These are phyloP conservation scores for Penicillium taxi DNA, from an alignment of 495 filamentous ascomycete species.

Conservation along the genomic window DNA sequence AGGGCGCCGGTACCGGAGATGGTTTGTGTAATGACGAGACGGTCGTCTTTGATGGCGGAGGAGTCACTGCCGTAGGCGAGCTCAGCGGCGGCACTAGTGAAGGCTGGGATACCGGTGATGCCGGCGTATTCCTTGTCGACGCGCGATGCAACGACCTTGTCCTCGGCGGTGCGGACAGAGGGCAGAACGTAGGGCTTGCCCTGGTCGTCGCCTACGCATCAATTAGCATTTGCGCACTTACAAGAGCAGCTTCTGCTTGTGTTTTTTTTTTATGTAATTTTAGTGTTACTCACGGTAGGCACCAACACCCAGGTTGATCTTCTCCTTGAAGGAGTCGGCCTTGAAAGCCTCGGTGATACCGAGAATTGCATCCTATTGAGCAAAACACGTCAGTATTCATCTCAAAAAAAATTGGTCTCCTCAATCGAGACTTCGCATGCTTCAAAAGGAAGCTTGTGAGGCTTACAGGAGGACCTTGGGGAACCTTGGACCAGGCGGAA, in stretches of 20 bases:
- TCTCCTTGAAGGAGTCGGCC: slow-evolving; percentile 80
- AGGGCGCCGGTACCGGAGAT: slow-evolving; percentile 97
- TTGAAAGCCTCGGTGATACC: slow-evolving; percentile 99
- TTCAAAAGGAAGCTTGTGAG: not conserved
- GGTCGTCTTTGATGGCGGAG: slow-evolving; percentile 61
- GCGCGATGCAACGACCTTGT: slow-evolving; percentile 66
- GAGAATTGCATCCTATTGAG: slow-evolving; percentile 64
- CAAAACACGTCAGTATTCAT: slow-evolving; percentile 24
- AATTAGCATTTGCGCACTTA: slow-evolving; percentile 7
- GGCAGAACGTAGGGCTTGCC: slow-evolving; percentile 97
- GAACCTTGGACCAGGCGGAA: slow-evolving; percentile 82
- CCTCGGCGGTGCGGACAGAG: slow-evolving; percentile 82
- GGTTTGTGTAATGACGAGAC: slow-evolving; percentile 89
- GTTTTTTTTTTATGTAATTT: not conserved
- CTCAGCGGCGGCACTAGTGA: slow-evolving; percentile 83
- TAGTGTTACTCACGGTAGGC: slow-evolving; percentile 41
- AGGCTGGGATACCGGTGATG: slow-evolving; percentile 89
- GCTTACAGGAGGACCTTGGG: slow-evolving; percentile 89
- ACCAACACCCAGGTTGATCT: slow-evolving; percentile 88
- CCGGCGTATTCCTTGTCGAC: slow-evolving; percentile 97
- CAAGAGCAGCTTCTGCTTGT: not conserved
- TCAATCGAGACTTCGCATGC: not conserved
- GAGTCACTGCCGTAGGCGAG: slow-evolving; percentile 85
- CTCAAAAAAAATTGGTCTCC: not conserved
- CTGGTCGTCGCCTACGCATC: slow-evolving; percentile 67